phyloP scores from a whole-genome alignment of 495 filamentous ascomycete genomes.

The Beverwykella pulmonaria region DNA sequence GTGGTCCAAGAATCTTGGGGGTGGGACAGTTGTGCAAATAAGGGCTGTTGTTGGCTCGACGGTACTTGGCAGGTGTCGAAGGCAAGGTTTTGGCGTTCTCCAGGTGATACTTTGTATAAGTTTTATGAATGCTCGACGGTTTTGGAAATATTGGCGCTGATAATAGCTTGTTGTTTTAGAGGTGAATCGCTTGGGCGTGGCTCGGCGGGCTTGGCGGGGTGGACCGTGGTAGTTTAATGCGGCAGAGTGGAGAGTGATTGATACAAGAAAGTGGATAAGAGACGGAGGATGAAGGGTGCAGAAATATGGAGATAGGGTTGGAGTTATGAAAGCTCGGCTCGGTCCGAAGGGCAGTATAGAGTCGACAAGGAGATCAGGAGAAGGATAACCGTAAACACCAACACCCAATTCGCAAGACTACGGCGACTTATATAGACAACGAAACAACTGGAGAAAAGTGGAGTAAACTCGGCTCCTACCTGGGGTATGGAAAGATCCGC shows the following conservation, averaged over 20 bases:
- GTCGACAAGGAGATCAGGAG: background rate
- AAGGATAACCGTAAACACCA: background rate
- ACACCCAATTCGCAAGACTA: background rate
- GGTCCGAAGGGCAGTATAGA: conserved; percentile 13
- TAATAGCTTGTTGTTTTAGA: conserved; percentile 6
- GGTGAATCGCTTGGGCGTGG: conserved; percentile 20
- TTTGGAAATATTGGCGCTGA: conserved; percentile 17
- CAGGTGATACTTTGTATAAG: conserved; percentile 24
- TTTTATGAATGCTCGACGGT: conserved; percentile 15
- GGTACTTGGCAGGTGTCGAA: conserved; percentile 12
- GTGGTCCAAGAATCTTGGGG: conserved; percentile 28
- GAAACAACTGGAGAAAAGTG: background rate
- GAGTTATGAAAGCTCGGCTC: conserved; percentile 1
- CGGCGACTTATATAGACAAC: background rate
- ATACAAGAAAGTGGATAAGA: conserved; percentile 17
- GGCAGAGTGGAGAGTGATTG: conserved; percentile 32
- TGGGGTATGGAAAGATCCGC: background rate
- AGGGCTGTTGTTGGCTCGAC: conserved; percentile 16
- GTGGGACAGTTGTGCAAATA: conserved; percentile 1
- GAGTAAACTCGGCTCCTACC: background rate
- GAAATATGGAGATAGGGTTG: background rate
- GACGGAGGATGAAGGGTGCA: background rate
- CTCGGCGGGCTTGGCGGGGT: conserved; percentile 26
- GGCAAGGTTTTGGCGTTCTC: conserved; percentile 17
- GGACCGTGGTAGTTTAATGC: conserved; percentile 12